Evolutionary conservation across 257 asterid genomes (phyloP), one percentile per base, ranked within the genome.

Genomic region (Linaria vulgaris): DNA sequence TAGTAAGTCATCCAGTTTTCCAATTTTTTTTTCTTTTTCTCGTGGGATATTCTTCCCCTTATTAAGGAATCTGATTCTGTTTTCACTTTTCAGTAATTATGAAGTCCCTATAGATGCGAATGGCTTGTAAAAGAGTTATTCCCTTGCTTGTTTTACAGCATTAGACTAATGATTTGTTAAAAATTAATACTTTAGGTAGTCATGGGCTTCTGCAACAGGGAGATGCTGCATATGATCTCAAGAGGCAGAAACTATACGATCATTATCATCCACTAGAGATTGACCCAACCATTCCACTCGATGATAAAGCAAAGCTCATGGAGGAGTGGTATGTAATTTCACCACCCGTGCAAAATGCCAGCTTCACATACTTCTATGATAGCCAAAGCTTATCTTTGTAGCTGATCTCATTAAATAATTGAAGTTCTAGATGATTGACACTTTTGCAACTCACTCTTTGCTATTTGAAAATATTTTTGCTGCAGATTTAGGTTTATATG

Each of bases 201-300:
- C 94, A 91, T 47, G 87, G 77, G 59, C 80, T 91, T 67, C 59
- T 91, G 78, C 89, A 79, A 66, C 96, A 91, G 79, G 89, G 87
- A 58, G 80, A 88, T 82, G 76, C 83, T 41, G 95, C 82, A 64
- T 91, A 75, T 76, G 88, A 91, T 74, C 73, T 74, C 67, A 91
- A 83, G 91, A 79, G 95, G 84, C 94, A 88, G 76, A 71, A 78
- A 31, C 68, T 88, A 66, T 82, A 65, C 19, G 98, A 91, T 7
- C 72, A 85, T 76, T 91, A 91, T 73, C 97, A 85, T 76, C 97
- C 97, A 54, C 49, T 91, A 70, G 97, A 91, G 76, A 82, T 85
- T 68, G 91, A 86, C 65, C 97, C 95, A 0, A 49, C 82, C 8
- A 79, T 91, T 69, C 97, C 95, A 10, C 88, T 88, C 58, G 90